Evolutionary conservation across 495 filamentous ascomycete genomes (phyloP).

Genomic region (Penicillium soppii): DNA sequence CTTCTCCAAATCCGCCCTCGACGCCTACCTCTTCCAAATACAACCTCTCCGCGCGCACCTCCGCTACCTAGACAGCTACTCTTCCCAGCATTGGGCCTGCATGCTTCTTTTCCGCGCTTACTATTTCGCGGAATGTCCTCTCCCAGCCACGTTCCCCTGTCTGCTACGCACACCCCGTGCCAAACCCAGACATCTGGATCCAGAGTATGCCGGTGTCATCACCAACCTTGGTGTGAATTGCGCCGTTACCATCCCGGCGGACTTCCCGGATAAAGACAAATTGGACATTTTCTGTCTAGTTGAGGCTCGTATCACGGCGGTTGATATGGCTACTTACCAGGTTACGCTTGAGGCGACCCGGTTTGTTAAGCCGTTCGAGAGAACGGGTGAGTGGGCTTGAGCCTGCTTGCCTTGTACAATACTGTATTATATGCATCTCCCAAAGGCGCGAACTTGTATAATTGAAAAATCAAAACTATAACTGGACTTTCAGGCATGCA

Average conservation of each 20-base stretch:
- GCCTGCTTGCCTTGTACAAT: slow-evolving; percentile 11
- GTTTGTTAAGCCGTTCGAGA: slow-evolving; percentile 40
- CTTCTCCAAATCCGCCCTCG: slow-evolving; percentile 58
- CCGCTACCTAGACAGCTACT: slow-evolving; percentile 30
- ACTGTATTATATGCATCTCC: slow-evolving; percentile 13
- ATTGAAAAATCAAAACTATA: background rate
- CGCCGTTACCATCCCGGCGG: slow-evolving; percentile 26
- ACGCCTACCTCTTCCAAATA: slow-evolving; percentile 38
- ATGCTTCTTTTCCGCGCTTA: slow-evolving; percentile 74
- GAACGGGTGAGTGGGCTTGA: slow-evolving; percentile 38
- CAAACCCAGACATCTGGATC: slow-evolving; percentile 31
- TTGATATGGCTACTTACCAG: slow-evolving; percentile 52
- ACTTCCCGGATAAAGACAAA: slow-evolving; percentile 30
- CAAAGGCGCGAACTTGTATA: background rate
- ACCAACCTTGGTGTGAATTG: slow-evolving; percentile 35
- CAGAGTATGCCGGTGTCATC: slow-evolving; percentile 27
- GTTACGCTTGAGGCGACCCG: slow-evolving; percentile 54
- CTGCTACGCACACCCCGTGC: slow-evolving; percentile 38
- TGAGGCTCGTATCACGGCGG: slow-evolving; percentile 55
- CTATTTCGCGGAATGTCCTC: slow-evolving; percentile 61
- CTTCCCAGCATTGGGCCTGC: slow-evolving; percentile 59
- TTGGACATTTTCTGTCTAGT: slow-evolving; percentile 48
- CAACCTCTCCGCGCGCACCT: slow-evolving; percentile 36
- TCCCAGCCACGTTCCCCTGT: slow-evolving; percentile 65
- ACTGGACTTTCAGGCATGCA: no score